A percentile compares a stretch with the other conserved stretches of the same genome.
Evolutionary conservation across 1,284 basidiomycete species (phyloP).

Genomic region (Flammula alnicola): DNA sequence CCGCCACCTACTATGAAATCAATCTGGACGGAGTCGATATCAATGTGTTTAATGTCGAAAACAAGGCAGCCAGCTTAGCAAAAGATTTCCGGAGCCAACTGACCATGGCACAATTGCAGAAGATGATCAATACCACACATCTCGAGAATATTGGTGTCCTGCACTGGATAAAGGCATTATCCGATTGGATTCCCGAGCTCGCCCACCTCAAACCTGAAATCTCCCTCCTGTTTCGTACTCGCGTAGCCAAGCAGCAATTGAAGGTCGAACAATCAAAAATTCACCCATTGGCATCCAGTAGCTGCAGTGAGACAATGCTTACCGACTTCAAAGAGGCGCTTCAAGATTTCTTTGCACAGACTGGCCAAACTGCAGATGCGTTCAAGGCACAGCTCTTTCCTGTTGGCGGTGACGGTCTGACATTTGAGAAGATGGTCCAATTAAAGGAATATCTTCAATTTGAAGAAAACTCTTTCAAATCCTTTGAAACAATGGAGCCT

Average conservation of each 20-base stretch:
- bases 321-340: constrained; percentile 36
- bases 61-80: constrained; percentile 17
- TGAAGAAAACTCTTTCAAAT: constrained; percentile 28
- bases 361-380: constrained; percentile 27
- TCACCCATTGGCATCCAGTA: constrained; percentile 31
- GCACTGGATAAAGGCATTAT: constrained; percentile 31
- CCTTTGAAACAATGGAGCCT: constrained; percentile 29
- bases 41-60: constrained; percentile 18
- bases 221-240: constrained; percentile 24
- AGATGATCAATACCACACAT: constrained; percentile 30
- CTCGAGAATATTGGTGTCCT: constrained; percentile 27
- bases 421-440: constrained; percentile 35
- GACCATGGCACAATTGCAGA: constrained; percentile 25
- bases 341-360: constrained; percentile 34
- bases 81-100: constrained; percentile 22
- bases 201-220: constrained; percentile 22
- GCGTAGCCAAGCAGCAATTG: constrained; percentile 21
- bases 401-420: constrained; percentile 38
- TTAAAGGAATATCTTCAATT: constrained; percentile 36
- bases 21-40: constrained; percentile 19
- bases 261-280: constrained; percentile 16
- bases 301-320: constrained; percentile 32
- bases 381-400: constrained; percentile 24
- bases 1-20: constrained; percentile 20
- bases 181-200: constrained; percentile 31